phyloP scores from a whole-genome alignment of 257 asterid species.

The Solanum pimpinellifolium region DNA sequence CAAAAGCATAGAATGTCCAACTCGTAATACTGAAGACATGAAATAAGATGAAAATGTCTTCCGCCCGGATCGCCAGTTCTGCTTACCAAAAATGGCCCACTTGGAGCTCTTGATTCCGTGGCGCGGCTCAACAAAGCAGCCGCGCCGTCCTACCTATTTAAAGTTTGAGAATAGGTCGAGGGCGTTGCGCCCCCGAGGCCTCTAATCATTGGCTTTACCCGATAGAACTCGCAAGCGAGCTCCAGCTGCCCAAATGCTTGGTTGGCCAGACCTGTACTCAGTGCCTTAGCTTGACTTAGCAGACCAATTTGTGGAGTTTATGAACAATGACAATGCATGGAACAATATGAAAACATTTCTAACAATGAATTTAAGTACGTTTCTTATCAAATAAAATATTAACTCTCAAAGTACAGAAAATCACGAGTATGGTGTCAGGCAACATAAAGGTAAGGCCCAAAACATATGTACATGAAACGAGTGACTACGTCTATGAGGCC shows the following conservation, averaged over 20 bases:
- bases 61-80: too few relatives aligned
- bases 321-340: neutral
- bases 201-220: too few relatives aligned
- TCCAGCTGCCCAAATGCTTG: neutral
- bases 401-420: neutral
- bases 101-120: too few relatives aligned
- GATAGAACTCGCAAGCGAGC: too few relatives aligned
- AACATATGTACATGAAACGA: neutral
- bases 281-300: neutral
- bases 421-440: neutral
- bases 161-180: too few relatives aligned
- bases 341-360: neutral
- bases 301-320: neutral
- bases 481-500: neutral
- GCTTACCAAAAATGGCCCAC: too few relatives aligned
- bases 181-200: too few relatives aligned
- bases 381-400: neutral
- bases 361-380: neutral
- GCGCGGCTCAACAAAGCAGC: too few relatives aligned
- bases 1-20: neutral
- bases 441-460: neutral
- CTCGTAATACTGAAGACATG: neutral
- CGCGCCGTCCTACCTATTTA: too few relatives aligned
- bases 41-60: neutral
- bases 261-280: neutral